A percentile compares a stretch with the other conserved stretches of the same genome.
phyloP scores from a whole-genome alignment of 2,329 filamentous ascomycete genomes.

The Diplodia mutila region DNA sequence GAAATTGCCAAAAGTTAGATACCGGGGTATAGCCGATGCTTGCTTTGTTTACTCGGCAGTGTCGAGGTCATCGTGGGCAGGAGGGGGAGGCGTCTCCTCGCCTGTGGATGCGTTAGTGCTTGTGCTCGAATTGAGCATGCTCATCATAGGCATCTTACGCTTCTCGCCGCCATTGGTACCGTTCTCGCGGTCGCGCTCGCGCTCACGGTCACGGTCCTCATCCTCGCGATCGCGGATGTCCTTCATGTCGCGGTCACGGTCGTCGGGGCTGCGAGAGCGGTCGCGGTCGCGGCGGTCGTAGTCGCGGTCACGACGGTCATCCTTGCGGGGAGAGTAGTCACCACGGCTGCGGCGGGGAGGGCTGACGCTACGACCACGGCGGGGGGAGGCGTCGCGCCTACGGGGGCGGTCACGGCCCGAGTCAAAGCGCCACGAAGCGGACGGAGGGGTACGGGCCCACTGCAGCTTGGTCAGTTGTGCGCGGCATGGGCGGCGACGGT shows the following conservation, averaged over 20 bases:
- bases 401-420: conserved; percentile 73
- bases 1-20: conserved; percentile 20
- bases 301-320: conserved; percentile 81
- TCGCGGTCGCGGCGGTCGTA: conserved; percentile 72
- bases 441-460: conserved; percentile 98
- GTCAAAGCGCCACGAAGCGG: conserved; percentile 97
- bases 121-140: conserved; percentile 26
- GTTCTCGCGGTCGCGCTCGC: conserved; percentile 66
- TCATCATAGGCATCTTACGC: conserved; percentile 58
- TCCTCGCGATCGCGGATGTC: conserved; percentile 59
- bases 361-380: conserved; percentile 50
- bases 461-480: conserved; percentile 47
- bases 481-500: background rate
- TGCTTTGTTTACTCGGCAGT: conserved; percentile 55
- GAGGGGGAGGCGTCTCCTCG: conserved; percentile 60
- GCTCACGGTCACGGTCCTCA: conserved; percentile 61
- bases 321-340: conserved; percentile 86
- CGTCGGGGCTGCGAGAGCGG: conserved; percentile 66
- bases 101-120: conserved; percentile 29
- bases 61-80: conserved; percentile 91
- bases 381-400: conserved; percentile 69
- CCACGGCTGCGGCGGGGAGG: conserved; percentile 60
- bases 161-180: conserved; percentile 88
- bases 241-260: conserved; percentile 63
- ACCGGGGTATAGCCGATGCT: conserved; percentile 4